Conservation (phyloP, 2,329 filamentous ascomycete genomes). For the Fusarium lyarnte region DNA sequence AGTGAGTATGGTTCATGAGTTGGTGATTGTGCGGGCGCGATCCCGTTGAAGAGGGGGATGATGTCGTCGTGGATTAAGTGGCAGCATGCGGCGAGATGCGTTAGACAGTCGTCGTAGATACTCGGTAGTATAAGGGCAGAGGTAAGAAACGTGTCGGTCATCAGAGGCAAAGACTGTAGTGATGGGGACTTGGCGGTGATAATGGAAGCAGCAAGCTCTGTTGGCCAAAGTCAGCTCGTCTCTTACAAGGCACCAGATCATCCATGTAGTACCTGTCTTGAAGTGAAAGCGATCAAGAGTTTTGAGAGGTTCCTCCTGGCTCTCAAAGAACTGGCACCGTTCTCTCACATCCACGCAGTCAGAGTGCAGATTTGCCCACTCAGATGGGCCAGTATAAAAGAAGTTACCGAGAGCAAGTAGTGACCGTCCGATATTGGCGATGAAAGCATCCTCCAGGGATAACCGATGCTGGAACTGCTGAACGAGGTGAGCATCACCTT, state of each 20-base stretch:
- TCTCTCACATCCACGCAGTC: background rate
- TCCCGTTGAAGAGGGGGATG: background rate
- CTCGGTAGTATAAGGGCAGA: background rate
- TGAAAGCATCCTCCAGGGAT: background rate
- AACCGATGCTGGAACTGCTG: slow-evolving; percentile 10
- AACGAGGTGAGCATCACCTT: background rate
- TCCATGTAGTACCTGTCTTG: background rate
- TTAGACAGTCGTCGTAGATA: background rate
- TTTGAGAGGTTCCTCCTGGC: slow-evolving; percentile 7
- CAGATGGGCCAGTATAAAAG: slow-evolving; percentile 12
- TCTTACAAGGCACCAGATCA: accelerated
- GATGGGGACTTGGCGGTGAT: background rate
- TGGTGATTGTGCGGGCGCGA: slow-evolving; percentile 3
- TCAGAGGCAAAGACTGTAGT: background rate
- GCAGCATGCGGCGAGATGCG: slow-evolving; percentile 9
- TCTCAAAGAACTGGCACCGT: slow-evolving; percentile 1
- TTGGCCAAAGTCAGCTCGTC: background rate
- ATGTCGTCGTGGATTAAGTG: background rate
- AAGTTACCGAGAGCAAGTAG: slow-evolving; percentile 4
- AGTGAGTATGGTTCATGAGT: slow-evolving; percentile 6
- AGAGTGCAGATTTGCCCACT: background rate
- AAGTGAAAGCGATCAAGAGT: slow-evolving; percentile 9
- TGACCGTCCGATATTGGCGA: background rate
- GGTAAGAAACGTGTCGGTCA: background rate
- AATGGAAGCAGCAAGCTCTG: slow-evolving; percentile 14